Evolutionary conservation across 257 asterid species (phyloP).

Genomic region (Plectranthus barbatus): DNA sequence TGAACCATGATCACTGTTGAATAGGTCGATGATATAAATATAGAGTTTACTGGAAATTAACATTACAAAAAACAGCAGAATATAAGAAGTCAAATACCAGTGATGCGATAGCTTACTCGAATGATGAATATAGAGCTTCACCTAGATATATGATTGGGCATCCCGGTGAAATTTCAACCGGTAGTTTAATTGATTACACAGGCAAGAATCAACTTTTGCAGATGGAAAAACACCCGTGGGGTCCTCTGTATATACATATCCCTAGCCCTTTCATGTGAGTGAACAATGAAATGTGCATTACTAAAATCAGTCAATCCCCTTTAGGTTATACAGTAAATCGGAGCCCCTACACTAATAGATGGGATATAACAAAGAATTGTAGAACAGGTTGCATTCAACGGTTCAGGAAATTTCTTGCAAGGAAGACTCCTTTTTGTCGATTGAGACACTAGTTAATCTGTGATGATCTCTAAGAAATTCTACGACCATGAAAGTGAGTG

Average conservation of each 20-base stretch:
- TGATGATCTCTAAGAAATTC: constrained; percentile 62
- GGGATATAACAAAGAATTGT: background rate
- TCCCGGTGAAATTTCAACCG: too few species aligned
- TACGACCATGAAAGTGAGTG: constrained; percentile 81
- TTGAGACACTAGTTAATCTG: constrained; percentile 36
- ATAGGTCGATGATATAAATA: too few species aligned
- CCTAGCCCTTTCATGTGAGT: background rate
- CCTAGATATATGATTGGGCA: background rate
- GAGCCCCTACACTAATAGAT: background rate
- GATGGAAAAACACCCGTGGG: background rate
- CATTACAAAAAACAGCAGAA: too few species aligned
- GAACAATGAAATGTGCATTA: background rate
- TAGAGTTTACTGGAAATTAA: too few species aligned
- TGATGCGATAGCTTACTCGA: too few species aligned
- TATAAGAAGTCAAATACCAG: too few species aligned
- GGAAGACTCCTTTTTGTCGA: constrained; percentile 49
- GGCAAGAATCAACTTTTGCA: background rate
- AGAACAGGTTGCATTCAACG: background rate
- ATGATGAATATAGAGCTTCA: too few species aligned
- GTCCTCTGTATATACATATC: background rate
- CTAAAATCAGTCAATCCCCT: background rate
- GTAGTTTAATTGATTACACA: background rate
- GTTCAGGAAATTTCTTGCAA: constrained; percentile 45
- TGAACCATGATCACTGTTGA: too few species aligned
- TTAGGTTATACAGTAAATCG: too few species aligned